phyloP scores from a whole-genome alignment of 2,329 filamentous ascomycete genomes.

The Ascochyta pisi region DNA sequence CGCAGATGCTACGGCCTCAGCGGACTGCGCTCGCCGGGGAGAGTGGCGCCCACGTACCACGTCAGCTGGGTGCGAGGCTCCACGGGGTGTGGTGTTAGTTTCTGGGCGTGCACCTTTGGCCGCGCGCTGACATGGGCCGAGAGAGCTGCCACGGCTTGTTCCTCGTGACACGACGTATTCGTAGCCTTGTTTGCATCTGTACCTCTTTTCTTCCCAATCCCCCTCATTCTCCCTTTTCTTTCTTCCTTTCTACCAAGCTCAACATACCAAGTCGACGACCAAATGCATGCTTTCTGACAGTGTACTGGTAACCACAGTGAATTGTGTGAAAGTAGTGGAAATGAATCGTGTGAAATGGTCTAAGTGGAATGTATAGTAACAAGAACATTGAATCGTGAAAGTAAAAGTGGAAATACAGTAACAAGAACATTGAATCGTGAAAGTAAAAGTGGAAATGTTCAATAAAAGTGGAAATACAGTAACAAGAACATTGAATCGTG shows the following conservation, averaged over 20 bases:
- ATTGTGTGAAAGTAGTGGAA: too few relatives aligned
- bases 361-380: too few relatives aligned
- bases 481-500: too few relatives aligned
- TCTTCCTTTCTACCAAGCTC: not conserved
- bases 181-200: slow-evolving; percentile 14
- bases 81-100: slow-evolving; percentile 10
- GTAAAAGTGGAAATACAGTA: too few relatives aligned
- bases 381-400: too few relatives aligned
- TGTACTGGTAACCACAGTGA: too few relatives aligned
- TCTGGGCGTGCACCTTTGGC: slow-evolving; percentile 10
- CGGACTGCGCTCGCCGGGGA: not conserved
- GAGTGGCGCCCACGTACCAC: slow-evolving; percentile 10
- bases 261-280: not conserved
- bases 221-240: not conserved
- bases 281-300: too few relatives aligned
- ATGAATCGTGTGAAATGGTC: too few relatives aligned
- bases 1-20: slow-evolving; percentile 1
- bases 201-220: too few relatives aligned
- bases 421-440: too few relatives aligned
- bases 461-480: too few relatives aligned
- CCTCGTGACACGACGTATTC: not conserved
- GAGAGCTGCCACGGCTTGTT: not conserved
- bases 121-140: slow-evolving; percentile 8
- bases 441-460: too few relatives aligned
- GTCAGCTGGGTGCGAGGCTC: slow-evolving; percentile 13